Percentiles rank a stretch among this genome's conserved stretches.
phyloP scores from a whole-genome alignment of 108 stramenopile species.

The Skeletonema costatum region DNA sequence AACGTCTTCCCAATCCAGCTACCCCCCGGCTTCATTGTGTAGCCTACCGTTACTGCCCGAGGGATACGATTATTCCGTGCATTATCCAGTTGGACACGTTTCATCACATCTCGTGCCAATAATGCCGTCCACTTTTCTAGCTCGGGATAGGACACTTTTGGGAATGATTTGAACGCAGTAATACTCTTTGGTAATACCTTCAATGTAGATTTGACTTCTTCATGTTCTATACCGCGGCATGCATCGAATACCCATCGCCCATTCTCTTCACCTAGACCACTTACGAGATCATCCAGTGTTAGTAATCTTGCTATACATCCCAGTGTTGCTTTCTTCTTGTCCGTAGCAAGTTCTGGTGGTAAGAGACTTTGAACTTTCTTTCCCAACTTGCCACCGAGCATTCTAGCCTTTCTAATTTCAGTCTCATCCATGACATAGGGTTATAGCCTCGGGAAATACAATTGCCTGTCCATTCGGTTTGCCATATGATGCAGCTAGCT shows the following conservation, averaged over 20 bases:
- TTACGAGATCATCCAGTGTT: constrained; percentile 57
- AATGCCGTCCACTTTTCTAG: constrained; percentile 72
- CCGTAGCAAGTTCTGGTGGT: constrained; percentile 21
- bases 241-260: constrained; percentile 73
- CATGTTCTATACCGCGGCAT: constrained; percentile 69
- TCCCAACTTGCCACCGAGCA: constrained; percentile 88
- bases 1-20: constrained; percentile 48
- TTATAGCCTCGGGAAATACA: constrained; percentile 56
- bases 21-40: constrained; percentile 45
- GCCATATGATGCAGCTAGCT: constrained; percentile 83
- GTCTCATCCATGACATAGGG: constrained; percentile 63
- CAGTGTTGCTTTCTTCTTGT: constrained; percentile 42
- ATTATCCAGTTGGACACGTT: constrained; percentile 68
- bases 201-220: constrained; percentile 67
- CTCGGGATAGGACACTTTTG: constrained; percentile 40
- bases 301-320: constrained; percentile 58
- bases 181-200: constrained; percentile 79
- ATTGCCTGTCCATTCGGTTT: constrained; percentile 92
- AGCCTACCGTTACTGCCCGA: constrained; percentile 68
- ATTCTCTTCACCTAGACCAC: constrained; percentile 54
- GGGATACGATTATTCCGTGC: constrained; percentile 73
- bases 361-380: constrained; percentile 55
- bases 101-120: constrained; percentile 70
- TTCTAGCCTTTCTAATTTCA: constrained; percentile 71
- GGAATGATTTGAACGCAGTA: constrained; percentile 85